These are phyloP conservation scores for Puccinia brachypodii DNA, from an alignment of 1,284 basidiomycete species.

Conservation along the genomic window DNA sequence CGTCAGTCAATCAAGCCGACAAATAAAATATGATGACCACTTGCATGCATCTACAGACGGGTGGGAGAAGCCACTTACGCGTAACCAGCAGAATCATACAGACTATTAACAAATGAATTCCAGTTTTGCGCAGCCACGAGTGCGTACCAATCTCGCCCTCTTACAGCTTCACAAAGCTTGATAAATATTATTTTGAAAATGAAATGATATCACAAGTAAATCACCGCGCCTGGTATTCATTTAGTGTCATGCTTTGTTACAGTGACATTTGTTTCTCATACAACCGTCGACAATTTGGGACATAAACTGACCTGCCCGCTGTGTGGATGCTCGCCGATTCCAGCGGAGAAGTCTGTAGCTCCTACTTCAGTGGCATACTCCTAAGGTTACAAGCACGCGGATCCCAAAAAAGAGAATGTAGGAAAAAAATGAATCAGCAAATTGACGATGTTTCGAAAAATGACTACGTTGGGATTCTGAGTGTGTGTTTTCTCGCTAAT, in stretches of 20 bases:
- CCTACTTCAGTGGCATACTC: constrained; percentile 44
- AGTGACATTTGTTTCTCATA: too few species aligned
- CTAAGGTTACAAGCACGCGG: not conserved
- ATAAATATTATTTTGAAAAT: not conserved
- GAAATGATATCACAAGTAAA: not conserved
- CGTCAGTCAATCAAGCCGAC: not conserved
- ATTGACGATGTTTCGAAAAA: not conserved
- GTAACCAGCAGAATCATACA: constrained; percentile 44
- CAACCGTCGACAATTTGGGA: not conserved
- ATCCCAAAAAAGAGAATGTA: not conserved
- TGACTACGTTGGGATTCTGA: not conserved
- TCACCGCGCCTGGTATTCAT: not conserved
- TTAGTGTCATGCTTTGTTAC: too few species aligned
- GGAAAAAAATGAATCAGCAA: not conserved
- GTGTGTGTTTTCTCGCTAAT: too few species aligned
- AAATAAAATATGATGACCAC: not conserved
- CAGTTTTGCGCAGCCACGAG: constrained; percentile 47
- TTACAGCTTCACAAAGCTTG: constrained; percentile 41
- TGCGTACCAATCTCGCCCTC: constrained; percentile 47
- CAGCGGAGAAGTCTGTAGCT: constrained; percentile 35
- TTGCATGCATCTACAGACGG: not conserved
- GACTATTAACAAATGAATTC: constrained; percentile 45
- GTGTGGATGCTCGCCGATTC: constrained; percentile 45
- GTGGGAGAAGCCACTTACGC: constrained; percentile 19
- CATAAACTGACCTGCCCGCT: constrained; percentile 30